Evolutionary conservation across 352 stramenopile genomes (phyloP).

Genomic region (Plasmopara muralis): DNA sequence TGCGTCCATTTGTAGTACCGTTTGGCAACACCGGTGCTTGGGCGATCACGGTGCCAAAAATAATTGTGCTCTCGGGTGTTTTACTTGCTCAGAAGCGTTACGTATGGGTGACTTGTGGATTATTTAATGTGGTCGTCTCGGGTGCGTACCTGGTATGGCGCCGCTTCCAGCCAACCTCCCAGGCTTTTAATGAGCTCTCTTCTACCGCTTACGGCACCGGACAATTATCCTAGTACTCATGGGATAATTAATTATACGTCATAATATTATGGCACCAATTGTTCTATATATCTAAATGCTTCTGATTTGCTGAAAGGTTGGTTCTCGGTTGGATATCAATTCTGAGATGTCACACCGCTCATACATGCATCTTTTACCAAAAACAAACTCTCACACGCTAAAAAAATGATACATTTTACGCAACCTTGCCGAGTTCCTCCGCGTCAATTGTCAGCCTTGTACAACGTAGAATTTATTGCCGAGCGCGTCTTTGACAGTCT

Average conservation of each 20-base stretch:
- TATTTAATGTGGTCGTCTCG: slow-evolving; percentile 61
- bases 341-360: no score
- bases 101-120: slow-evolving; percentile 67
- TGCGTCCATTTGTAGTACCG: slow-evolving; percentile 66
- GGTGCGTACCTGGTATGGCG: slow-evolving; percentile 59
- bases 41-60: slow-evolving; percentile 75
- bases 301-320: no score
- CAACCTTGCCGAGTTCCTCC: no score
- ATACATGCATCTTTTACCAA: no score
- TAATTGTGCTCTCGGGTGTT: slow-evolving; percentile 68
- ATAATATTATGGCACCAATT: not conserved
- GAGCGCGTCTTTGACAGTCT: no score
- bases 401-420: no score
- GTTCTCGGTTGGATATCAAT: no score
- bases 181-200: slow-evolving; percentile 1
- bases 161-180: slow-evolving; percentile 33
- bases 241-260: not conserved
- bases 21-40: slow-evolving; percentile 65
- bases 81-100: slow-evolving; percentile 54
- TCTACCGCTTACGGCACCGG: slow-evolving; percentile 30
- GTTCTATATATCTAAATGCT: not conserved
- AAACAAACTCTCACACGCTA: no score
- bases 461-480: no score
- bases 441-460: no score
- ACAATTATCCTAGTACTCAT: slow-evolving; percentile 25